A percentile compares a stretch with the other conserved stretches of the same genome.
phyloP scores from a whole-genome alignment of 2,329 filamentous ascomycete species.

The Epichloe coenophiala region DNA sequence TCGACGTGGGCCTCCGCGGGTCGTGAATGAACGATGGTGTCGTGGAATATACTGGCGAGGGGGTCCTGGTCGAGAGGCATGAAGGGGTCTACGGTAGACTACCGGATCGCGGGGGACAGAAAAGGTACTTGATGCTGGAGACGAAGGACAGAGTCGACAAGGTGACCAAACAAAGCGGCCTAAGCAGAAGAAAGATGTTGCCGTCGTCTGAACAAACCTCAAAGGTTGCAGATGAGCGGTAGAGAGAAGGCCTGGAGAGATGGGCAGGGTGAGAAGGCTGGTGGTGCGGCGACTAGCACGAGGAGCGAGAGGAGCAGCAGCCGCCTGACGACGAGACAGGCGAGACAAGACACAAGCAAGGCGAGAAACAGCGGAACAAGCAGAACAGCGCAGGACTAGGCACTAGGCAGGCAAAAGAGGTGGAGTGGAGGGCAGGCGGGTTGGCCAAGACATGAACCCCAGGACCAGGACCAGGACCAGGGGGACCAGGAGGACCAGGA shows the following conservation, averaged over 20 bases:
- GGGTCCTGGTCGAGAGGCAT: constrained; percentile 1
- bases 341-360: neutral
- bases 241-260: constrained; percentile 3
- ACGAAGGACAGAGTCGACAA: neutral
- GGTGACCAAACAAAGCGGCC: neutral
- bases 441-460: constrained; percentile 3
- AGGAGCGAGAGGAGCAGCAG: neutral
- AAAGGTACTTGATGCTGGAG: neutral
- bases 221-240: constrained; percentile 1
- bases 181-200: neutral
- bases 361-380: neutral
- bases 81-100: constrained; percentile 1
- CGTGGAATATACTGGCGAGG: constrained; percentile 1
- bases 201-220: neutral
- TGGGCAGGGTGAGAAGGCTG: constrained; percentile 4
- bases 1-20: constrained; percentile 1
- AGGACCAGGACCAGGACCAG: neutral
- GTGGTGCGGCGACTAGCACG: constrained; percentile 3
- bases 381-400: neutral
- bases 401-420: neutral
- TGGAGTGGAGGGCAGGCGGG: neutral
- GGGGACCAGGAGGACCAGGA: neutral
- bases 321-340: constrained; percentile 1
- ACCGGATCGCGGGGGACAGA: neutral
- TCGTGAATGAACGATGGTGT: neutral